Evolutionary conservation across 306 rosid genomes (phyloP).

Genomic region (Abrus pulchellus): DNA sequence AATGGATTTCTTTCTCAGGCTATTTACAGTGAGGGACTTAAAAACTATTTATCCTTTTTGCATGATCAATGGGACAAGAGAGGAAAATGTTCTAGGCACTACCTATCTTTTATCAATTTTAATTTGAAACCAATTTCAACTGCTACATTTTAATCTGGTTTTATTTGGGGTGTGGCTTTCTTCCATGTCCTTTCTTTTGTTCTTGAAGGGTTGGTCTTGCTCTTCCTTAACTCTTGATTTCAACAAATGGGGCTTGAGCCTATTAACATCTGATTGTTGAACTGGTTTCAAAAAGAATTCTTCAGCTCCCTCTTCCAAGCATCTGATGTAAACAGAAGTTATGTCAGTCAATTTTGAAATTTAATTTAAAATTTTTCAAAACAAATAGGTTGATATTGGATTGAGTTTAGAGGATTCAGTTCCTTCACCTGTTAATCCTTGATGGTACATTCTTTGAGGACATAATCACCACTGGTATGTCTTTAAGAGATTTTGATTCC

Average conservation of each 20-base stretch:
- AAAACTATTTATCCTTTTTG: not conserved
- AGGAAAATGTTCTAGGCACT: conserved; percentile 37
- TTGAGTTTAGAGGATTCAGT: conserved; percentile 11
- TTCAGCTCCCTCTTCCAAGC: conserved; percentile 94
- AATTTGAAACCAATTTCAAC: conserved; percentile 32
- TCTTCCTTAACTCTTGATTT: conserved; percentile 64
- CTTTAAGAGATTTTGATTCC: conserved; percentile 85
- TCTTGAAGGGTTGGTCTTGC: conserved; percentile 45
- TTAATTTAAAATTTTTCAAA: conserved; percentile 10
- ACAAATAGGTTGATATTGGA: conserved; percentile 12
- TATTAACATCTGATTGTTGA: conserved; percentile 75
- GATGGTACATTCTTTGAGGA: conserved; percentile 93
- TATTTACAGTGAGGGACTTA: conserved; percentile 27
- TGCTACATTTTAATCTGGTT: conserved; percentile 54
- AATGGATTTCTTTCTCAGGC: not conserved
- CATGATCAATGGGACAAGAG: conserved; percentile 9
- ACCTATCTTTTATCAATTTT: conserved; percentile 6
- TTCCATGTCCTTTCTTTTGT: conserved; percentile 54
- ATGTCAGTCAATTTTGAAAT: conserved; percentile 40
- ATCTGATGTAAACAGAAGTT: conserved; percentile 59
- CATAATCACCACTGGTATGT: conserved; percentile 95
- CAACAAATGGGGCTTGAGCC: conserved; percentile 79
- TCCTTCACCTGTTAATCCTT: conserved; percentile 78
- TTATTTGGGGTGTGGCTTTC: conserved; percentile 55
- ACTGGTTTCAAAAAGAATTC: conserved; percentile 92